These are phyloP conservation scores for Saturnispora galanensis DNA, from an alignment of 805 yeast species.

Conservation along the genomic window DNA sequence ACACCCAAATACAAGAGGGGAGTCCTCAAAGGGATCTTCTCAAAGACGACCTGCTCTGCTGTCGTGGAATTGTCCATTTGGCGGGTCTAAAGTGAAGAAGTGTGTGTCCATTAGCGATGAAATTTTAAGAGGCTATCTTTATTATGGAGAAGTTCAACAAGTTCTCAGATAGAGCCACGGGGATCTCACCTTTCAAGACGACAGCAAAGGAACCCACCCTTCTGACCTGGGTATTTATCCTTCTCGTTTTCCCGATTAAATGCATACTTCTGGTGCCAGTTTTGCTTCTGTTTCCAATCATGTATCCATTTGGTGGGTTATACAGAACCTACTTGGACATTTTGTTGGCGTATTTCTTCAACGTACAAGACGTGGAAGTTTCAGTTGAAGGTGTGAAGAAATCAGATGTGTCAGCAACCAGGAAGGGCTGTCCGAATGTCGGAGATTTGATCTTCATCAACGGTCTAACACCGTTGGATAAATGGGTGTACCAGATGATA, in stretches of 20 bases:
- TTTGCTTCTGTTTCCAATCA: slow-evolving; percentile 15
- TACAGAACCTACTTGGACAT: slow-evolving; percentile 13
- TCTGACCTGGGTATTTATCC: slow-evolving; percentile 5
- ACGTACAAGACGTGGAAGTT: slow-evolving; percentile 21
- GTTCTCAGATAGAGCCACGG: slow-evolving; percentile 87
- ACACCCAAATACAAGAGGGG: slow-evolving; percentile 72
- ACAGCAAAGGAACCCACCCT: slow-evolving; percentile 18
- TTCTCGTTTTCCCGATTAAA: slow-evolving; percentile 8
- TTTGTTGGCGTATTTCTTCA: slow-evolving; percentile 27
- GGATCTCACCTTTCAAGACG: slow-evolving; percentile 86
- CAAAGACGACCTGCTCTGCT: slow-evolving; percentile 1
- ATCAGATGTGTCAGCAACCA: slow-evolving; percentile 28
- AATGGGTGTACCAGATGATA: slow-evolving; percentile 26
- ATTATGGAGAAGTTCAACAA: slow-evolving; percentile 73
- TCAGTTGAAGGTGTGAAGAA: slow-evolving; percentile 42
- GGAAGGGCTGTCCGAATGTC: slow-evolving; percentile 26
- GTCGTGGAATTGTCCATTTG: slow-evolving; percentile 7
- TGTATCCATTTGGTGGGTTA: slow-evolving; percentile 11
- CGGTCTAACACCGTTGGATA: slow-evolving; percentile 51
- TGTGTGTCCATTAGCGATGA: background rate
- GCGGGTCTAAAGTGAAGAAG: background rate
- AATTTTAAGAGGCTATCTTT: too few relatives aligned
- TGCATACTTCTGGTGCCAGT: slow-evolving; percentile 17
- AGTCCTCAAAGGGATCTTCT: slow-evolving; percentile 47
- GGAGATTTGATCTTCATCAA: slow-evolving; percentile 49